A percentile compares a stretch with the other conserved stretches of the same genome.
phyloP scores from a whole-genome alignment of 495 filamentous ascomycete species.

The Penicillium bovifimosum region DNA sequence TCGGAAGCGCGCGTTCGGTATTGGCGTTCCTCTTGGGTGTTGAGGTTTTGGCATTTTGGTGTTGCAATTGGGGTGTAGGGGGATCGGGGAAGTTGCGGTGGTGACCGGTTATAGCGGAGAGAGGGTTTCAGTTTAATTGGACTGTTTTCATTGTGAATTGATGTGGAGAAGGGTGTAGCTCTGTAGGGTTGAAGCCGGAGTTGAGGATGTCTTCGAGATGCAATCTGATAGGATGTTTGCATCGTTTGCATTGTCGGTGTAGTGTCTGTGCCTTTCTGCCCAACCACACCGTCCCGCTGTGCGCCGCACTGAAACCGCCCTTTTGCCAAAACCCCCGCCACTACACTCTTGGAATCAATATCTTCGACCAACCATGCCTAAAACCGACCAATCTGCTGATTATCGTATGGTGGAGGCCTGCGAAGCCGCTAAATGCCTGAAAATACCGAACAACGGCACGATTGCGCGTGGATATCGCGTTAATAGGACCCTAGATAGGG shows the following conservation, averaged over 20 bases:
- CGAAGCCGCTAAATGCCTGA: no score
- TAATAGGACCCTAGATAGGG: no score
- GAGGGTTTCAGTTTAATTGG: background rate
- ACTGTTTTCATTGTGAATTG: background rate
- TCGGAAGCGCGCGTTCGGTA: slow-evolving; percentile 1
- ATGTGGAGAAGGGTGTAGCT: background rate
- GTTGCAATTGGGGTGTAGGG: background rate
- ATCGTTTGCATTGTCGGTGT: slow-evolving; percentile 18
- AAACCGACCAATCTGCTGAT: no score
- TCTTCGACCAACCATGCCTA: no score
- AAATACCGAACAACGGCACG: no score
- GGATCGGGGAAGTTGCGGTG: background rate
- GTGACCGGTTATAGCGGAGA: background rate
- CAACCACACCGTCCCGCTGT: no score
- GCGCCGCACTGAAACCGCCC: no score
- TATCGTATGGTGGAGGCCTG: no score
- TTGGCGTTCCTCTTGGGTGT: background rate
- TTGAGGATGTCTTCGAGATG: background rate
- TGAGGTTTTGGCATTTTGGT: slow-evolving; percentile 5
- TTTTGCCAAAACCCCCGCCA: no score
- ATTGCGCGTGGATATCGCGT: no score
- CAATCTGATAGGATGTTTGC: slow-evolving; percentile 14
- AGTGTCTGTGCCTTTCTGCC: no score
- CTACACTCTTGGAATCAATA: no score
- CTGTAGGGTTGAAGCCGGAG: background rate